Conservation (phyloP, 23 red algal species). For the Gracilariopsis chorda region DNA sequence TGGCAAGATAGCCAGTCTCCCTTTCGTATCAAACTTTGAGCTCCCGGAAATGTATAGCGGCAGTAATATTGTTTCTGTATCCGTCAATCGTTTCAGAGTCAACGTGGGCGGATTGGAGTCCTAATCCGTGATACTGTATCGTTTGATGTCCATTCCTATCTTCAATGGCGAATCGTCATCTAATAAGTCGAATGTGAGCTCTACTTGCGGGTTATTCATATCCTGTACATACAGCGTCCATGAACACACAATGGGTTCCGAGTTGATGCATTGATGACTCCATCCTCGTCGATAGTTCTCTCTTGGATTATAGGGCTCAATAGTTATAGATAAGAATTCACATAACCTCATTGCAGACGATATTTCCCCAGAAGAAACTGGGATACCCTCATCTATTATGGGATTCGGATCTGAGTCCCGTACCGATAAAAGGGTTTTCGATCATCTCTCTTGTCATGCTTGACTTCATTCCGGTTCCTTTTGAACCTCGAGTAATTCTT, state of each 20-base stretch:
- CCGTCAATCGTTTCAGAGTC: neutral
- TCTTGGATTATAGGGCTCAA: neutral
- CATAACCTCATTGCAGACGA: neutral
- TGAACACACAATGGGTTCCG: neutral
- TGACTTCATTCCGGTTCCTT: neutral
- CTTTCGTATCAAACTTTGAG: neutral
- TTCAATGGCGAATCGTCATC: neutral
- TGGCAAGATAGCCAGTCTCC: neutral
- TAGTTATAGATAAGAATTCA: neutral
- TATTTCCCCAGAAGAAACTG: constrained; percentile 13
- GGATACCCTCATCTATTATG: constrained; percentile 28
- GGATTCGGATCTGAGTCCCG: constrained; percentile 37
- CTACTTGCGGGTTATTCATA: neutral
- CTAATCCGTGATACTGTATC: neutral
- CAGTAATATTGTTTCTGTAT: neutral
- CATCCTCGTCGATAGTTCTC: neutral
- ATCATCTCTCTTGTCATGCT: neutral
- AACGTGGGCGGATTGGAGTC: neutral
- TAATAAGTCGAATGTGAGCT: neutral
- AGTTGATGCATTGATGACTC: neutral
- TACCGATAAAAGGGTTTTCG: constrained; percentile 37
- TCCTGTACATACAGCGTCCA: constrained; percentile 11
- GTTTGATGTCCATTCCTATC: constrained; percentile 13
- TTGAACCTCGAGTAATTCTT: neutral
- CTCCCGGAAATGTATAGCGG: neutral